Conservation (phyloP, 768 basidiomycete species). For the Mrakia frigida region DNA sequence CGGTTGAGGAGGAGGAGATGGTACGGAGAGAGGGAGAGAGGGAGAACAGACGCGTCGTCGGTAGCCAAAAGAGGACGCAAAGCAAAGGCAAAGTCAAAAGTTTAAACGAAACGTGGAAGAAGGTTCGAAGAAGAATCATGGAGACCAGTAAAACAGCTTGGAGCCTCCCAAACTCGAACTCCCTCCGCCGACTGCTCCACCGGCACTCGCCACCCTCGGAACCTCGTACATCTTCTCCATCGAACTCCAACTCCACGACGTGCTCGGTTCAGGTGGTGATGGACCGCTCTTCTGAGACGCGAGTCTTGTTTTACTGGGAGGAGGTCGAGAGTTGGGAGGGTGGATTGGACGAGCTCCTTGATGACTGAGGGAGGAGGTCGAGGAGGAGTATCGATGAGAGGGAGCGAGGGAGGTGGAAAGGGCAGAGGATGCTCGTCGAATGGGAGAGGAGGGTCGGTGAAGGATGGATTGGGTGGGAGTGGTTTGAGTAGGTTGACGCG, state of each 20-base stretch:
- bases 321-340: not conserved
- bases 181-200: not conserved
- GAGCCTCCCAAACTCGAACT: not conserved
- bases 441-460: constrained; percentile 1
- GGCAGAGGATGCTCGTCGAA: not conserved
- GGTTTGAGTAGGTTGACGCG: not conserved
- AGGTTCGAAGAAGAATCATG: not conserved
- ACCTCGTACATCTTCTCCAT: constrained; percentile 29
- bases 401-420: constrained; percentile 4
- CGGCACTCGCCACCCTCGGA: not conserved
- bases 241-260: constrained; percentile 19
- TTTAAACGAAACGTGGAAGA: not conserved
- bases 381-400: not conserved
- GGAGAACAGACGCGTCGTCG: not conserved
- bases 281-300: not conserved
- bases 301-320: not conserved
- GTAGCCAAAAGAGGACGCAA: too few relatives aligned
- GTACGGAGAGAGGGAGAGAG: not conserved
- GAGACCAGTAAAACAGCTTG: constrained; percentile 25
- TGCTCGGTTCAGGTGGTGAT: not conserved
- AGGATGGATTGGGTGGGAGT: not conserved
- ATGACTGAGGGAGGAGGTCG: not conserved
- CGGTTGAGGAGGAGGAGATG: too few relatives aligned
- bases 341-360: not conserved
- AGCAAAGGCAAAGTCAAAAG: too few relatives aligned